phyloP scores from a whole-genome alignment of 2,329 filamentous ascomycete species.

The Paecilomyces niveus region DNA sequence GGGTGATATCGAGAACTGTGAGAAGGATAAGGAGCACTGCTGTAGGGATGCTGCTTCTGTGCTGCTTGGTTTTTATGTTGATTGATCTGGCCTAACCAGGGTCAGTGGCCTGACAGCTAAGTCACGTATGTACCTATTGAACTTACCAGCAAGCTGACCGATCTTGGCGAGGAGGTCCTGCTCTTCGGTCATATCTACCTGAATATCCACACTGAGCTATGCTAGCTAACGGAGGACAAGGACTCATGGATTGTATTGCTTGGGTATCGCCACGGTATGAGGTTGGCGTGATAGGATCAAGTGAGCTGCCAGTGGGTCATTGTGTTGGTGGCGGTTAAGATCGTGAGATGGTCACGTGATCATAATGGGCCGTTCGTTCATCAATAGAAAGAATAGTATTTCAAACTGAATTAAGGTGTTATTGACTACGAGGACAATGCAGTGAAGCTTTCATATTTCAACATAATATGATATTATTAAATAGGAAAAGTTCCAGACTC shows the following conservation, averaged over 20 bases:
- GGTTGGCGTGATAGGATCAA: background rate
- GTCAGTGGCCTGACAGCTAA: conserved; percentile 16
- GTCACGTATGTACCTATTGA: conserved; percentile 27
- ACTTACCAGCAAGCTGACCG: conserved; percentile 50
- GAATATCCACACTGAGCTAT: background rate
- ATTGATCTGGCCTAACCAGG: conserved; percentile 64
- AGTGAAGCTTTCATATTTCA: background rate
- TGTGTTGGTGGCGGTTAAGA: background rate
- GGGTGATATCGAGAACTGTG: conserved; percentile 20
- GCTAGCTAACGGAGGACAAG: background rate
- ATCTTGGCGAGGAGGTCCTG: conserved; percentile 50
- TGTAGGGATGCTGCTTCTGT: conserved; percentile 13
- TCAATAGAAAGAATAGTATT: background rate
- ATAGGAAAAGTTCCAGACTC: background rate
- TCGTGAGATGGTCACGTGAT: background rate
- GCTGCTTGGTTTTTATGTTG: conserved; percentile 59
- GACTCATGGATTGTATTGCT: background rate
- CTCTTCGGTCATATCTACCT: conserved; percentile 45
- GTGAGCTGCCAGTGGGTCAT: background rate
- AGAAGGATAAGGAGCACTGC: conserved; percentile 17
- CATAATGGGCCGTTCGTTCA: background rate
- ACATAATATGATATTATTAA: background rate
- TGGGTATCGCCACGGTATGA: background rate
- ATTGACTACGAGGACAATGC: background rate
- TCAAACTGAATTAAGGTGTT: background rate